Evolutionary conservation across 768 basidiomycete genomes (phyloP), one percentile per base, ranked within the genome.

Genomic region (Serendipita indica): DNA sequence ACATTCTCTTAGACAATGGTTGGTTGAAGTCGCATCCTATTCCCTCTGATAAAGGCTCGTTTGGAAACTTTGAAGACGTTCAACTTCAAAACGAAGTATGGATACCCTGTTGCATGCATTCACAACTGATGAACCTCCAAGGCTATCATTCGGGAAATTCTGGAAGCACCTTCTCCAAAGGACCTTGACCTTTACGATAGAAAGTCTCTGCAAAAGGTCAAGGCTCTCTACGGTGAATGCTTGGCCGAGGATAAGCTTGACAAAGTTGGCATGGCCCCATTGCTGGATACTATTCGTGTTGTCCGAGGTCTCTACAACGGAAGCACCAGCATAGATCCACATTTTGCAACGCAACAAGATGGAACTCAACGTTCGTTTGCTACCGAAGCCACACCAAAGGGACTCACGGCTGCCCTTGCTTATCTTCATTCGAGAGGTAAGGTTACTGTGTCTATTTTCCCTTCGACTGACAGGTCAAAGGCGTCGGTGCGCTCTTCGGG

Each of bases 351-450:
- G 34, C 57, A 61, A 39, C 41, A 60, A 33, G 13, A 41, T 43
- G 22, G n/a, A 3, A 16, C 22, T 14, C 16, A 30, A 12, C 18
- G 14, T 3, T 10, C 13, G 14, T 12, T 22, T 18, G 33, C 22
- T 13, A n/a, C 28, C 33, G 33, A 22, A n/a, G 30, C 41, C 27
- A 22, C 33, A 52, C 22, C 13, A 12, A 32, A 13, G 14, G 83
- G 85, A 22, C 68, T 96, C 62, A 96, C 93, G 2, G 82, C 85
- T 39, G 83, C 89, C 0, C 68, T 96, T 43, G 82, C 89, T 4
- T 96, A 80, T 68, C 74, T 94, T 57, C 92, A 97, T 67, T 89
- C 93, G 22, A 76, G 81, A 72, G 89, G 91, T 84, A 63, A 63
- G 75, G 34, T 18, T 25, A 5, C 20, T 58, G 56, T 34, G 39